Percentiles rank a stretch among this genome's conserved stretches.
These are phyloP conservation scores for Detonula confervacea DNA, from an alignment of 352 stramenopile species.

Conservation along the genomic window DNA sequence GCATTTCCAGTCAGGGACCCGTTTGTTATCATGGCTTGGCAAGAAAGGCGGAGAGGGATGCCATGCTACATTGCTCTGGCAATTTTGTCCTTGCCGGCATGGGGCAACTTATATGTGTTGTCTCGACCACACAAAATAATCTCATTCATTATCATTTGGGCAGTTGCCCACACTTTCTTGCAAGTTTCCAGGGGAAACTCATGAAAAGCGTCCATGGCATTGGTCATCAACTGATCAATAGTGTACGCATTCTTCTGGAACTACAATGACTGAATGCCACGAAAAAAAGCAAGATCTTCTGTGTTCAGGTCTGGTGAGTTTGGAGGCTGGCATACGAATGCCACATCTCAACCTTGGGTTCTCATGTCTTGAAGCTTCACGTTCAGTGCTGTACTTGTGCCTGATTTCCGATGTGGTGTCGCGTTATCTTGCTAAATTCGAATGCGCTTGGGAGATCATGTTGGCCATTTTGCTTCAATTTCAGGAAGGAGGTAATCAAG, in stretches of 20 bases:
- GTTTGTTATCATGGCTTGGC: background rate
- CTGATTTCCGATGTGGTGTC: background rate
- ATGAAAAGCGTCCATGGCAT: conserved; percentile 1
- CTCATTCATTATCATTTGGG: conserved; percentile 28
- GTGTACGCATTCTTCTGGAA: conserved; percentile 2
- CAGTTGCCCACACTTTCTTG: conserved; percentile 33
- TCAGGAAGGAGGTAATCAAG: conserved; percentile 21
- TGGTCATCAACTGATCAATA: conserved; percentile 16
- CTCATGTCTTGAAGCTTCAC: background rate
- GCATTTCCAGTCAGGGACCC: too few relatives aligned
- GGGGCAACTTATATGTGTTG: conserved; percentile 36
- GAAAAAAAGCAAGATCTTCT: conserved; percentile 42
- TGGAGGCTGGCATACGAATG: conserved; percentile 23
- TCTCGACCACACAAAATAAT: conserved; percentile 5
- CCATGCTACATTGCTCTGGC: background rate
- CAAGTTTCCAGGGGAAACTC: conserved; percentile 6
- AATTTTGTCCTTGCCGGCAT: conserved; percentile 27
- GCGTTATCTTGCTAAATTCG: conserved; percentile 18
- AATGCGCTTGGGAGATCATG: conserved; percentile 1
- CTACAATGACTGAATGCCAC: conserved; percentile 33
- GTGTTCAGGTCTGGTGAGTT: conserved; percentile 47
- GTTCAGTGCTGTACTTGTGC: background rate
- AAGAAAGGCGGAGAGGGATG: conserved; percentile 11
- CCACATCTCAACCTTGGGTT: conserved; percentile 6
- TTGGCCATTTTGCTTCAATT: conserved; percentile 27